Evolutionary conservation across 1,284 basidiomycete genomes (phyloP).

Genomic region (Cutaneotrichosporon arboriforme): DNA sequence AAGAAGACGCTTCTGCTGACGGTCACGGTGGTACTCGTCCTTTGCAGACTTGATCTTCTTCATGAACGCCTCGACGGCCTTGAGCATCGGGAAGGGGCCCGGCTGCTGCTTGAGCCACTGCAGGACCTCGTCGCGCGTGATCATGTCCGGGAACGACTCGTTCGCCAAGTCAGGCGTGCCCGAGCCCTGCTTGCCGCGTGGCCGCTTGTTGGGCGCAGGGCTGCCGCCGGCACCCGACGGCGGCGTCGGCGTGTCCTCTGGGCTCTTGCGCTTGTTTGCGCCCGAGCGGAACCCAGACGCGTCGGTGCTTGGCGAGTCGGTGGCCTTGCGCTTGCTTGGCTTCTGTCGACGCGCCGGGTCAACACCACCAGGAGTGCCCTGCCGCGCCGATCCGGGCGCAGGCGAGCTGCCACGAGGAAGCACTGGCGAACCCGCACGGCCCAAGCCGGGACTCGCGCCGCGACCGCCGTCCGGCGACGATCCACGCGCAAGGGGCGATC

Average conservation of each 20-base stretch:
- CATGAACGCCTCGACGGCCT: conserved; percentile 30
- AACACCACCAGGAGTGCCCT: conserved; percentile 7
- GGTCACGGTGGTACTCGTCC: conserved; percentile 13
- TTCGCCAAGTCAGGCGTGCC: conserved; percentile 17
- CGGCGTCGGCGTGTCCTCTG: conserved; percentile 7
- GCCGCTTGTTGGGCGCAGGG: conserved; percentile 43
- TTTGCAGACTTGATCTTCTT: conserved; percentile 17
- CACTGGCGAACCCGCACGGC: conserved; percentile 12
- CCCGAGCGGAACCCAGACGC: neutral
- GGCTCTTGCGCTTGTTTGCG: conserved; percentile 18
- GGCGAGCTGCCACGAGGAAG: conserved; percentile 19
- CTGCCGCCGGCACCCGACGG: neutral
- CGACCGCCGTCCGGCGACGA: conserved; percentile 18
- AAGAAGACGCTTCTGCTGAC: conserved; percentile 33
- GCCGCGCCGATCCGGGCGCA: conserved; percentile 6
- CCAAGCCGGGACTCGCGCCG: conserved; percentile 8
- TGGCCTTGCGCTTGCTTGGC: conserved; percentile 18
- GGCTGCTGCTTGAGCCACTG: conserved; percentile 30
- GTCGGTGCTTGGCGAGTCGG: conserved; percentile 9
- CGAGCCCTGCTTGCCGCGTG: conserved; percentile 2
- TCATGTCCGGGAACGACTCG: conserved; percentile 32
- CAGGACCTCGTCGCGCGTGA: conserved; percentile 32
- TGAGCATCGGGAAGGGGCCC: conserved; percentile 20
- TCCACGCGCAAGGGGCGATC: conserved; percentile 20
- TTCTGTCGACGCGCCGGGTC: conserved; percentile 8